A percentile compares a stretch with the other conserved stretches of the same genome.
These are phyloP conservation scores for Metarhizium guizhouense DNA, from an alignment of 2,329 filamentous ascomycete genomes.

Conservation along the genomic window DNA sequence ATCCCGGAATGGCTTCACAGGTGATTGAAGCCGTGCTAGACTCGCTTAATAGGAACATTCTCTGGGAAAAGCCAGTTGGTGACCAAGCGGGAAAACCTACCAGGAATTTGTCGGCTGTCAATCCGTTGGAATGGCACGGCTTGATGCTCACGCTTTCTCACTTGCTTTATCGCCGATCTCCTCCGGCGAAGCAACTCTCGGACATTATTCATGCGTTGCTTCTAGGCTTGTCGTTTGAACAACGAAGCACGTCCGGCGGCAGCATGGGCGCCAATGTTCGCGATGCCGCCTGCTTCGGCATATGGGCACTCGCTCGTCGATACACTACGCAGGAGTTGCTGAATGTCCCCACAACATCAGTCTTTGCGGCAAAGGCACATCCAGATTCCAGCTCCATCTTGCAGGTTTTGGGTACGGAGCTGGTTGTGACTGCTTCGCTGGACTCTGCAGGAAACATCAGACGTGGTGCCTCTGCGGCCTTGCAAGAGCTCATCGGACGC, in stretches of 20 bases:
- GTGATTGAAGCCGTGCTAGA: constrained; percentile 82
- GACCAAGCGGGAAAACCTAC: constrained; percentile 23
- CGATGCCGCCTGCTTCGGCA: constrained; percentile 91
- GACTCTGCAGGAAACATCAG: constrained; percentile 92
- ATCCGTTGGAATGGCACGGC: constrained; percentile 85
- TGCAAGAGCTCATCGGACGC: constrained; percentile 88
- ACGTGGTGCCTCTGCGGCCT: constrained; percentile 80
- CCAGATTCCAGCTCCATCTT: constrained; percentile 42
- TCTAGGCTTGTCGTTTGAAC: constrained; percentile 78
- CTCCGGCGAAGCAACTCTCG: constrained; percentile 59
- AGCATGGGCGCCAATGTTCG: constrained; percentile 84
- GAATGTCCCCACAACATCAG: constrained; percentile 42
- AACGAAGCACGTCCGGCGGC: constrained; percentile 74
- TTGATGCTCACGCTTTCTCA: constrained; percentile 81
- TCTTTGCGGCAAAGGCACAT: constrained; percentile 31
- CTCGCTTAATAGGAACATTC: constrained; percentile 50
- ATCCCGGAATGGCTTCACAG: constrained; percentile 72
- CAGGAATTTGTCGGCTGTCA: constrained; percentile 63
- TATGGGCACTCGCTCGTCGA: constrained; percentile 84
- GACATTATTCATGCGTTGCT: constrained; percentile 70
- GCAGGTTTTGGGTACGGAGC: constrained; percentile 70
- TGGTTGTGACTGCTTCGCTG: constrained; percentile 73
- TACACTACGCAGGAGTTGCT: constrained; percentile 75
- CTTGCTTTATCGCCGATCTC: constrained; percentile 74
- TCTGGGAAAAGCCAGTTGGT: constrained; percentile 37